Percentiles rank a stretch among this genome's conserved stretches.
Evolutionary conservation across 306 rosid species (phyloP).

Genomic region (Vachellia pachyceras): DNA sequence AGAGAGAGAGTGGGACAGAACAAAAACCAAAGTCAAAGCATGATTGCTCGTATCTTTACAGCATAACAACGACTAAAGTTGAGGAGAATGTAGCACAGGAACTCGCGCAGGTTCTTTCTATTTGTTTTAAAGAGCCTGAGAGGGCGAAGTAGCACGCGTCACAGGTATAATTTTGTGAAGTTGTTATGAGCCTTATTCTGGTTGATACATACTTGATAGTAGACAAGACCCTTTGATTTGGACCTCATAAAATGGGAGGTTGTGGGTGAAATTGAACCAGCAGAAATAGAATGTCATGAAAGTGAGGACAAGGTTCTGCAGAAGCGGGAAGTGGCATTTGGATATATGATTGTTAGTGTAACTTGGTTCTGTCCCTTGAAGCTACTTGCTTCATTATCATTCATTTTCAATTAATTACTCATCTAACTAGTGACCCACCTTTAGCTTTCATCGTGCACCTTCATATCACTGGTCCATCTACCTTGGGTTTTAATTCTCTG

Average conservation of each 20-base stretch:
- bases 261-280: slow-evolving; percentile 22
- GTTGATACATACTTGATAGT: background rate
- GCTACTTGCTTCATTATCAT: slow-evolving; percentile 30
- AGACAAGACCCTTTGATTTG: slow-evolving; percentile 21
- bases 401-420: slow-evolving; percentile 37
- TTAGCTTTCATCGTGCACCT: slow-evolving; percentile 20
- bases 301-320: slow-evolving; percentile 20
- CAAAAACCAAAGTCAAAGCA: slow-evolving; percentile 10
- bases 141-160: background rate
- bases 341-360: background rate
- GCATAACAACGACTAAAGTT: slow-evolving; percentile 17
- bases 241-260: slow-evolving; percentile 11
- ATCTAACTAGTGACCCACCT: slow-evolving; percentile 37
- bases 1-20: background rate
- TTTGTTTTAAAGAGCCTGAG: background rate
- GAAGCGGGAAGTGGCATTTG: background rate
- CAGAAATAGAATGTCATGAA: slow-evolving; percentile 8
- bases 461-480: slow-evolving; percentile 3
- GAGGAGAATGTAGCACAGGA: slow-evolving; percentile 20
- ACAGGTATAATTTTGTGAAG: background rate
- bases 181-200: slow-evolving; percentile 13
- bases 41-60: background rate
- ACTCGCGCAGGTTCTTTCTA: background rate
- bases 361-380: background rate
- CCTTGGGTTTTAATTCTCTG: slow-evolving; percentile 3